phyloP scores from a whole-genome alignment of 495 filamentous ascomycete genomes.

The Neurospora tetraspora region DNA sequence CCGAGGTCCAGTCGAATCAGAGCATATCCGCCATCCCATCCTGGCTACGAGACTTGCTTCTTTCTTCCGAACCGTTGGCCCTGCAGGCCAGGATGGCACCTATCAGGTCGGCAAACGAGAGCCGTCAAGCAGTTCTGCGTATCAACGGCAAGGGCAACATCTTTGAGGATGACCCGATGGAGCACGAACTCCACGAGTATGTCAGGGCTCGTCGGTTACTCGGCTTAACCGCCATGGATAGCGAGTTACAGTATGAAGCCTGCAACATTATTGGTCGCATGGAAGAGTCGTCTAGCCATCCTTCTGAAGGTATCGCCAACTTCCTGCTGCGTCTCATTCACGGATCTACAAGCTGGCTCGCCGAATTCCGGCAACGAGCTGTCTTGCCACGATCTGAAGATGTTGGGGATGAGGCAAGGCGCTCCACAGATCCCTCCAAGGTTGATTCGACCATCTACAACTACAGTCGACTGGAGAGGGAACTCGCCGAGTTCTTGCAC shows the following conservation, averaged over 20 bases:
- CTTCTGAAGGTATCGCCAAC: conserved; percentile 35
- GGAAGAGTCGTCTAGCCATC: conserved; percentile 32
- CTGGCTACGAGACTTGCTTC: conserved; percentile 46
- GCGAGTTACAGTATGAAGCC: conserved; percentile 41
- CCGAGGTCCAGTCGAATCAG: conserved; percentile 23
- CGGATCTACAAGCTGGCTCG: conserved; percentile 33
- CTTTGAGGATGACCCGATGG: conserved; percentile 38
- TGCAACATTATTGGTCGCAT: conserved; percentile 40
- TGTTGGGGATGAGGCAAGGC: conserved; percentile 28
- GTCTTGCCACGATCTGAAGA: conserved; percentile 42
- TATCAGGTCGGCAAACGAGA: conserved; percentile 22
- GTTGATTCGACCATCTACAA: conserved; percentile 46
- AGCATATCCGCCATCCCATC: conserved; percentile 23
- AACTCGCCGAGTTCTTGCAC: conserved; percentile 47
- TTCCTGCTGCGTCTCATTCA: conserved; percentile 40
- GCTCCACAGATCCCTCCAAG: conserved; percentile 39
- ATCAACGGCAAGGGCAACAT: conserved; percentile 39
- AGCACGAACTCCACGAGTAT: conserved; percentile 38
- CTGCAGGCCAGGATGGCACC: conserved; percentile 27
- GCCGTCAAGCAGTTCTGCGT: conserved; percentile 24
- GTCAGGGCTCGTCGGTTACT: conserved; percentile 38
- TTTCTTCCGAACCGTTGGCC: conserved; percentile 28
- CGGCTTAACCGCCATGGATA: conserved; percentile 43
- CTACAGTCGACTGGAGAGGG: conserved; percentile 44
- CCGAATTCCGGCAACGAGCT: conserved; percentile 37